These are phyloP conservation scores for Onygena corvina DNA, from an alignment of 2,329 filamentous ascomycete species.

Conservation along the genomic window DNA sequence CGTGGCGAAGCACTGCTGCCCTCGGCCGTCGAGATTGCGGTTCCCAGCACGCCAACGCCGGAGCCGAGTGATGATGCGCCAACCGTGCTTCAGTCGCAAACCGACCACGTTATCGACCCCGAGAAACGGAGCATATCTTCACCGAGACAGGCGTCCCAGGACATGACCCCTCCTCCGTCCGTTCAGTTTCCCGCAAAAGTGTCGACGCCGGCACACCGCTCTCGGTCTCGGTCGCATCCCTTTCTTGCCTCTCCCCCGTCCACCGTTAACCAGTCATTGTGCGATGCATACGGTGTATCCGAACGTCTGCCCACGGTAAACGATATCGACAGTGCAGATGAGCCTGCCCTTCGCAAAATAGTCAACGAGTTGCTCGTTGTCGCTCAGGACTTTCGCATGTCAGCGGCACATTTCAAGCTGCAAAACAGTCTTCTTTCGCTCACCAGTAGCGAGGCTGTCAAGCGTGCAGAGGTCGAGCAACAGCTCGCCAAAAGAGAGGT, in stretches of 20 bases:
- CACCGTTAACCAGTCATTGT: conserved; percentile 31
- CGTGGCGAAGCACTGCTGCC: background rate
- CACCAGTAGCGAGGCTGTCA: conserved; percentile 71
- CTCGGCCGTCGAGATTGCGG: background rate
- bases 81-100: conserved; percentile 7
- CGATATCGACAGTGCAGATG: conserved; percentile 42
- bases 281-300: conserved; percentile 32
- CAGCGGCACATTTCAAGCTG: conserved; percentile 78
- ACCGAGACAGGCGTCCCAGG: conserved; percentile 37
- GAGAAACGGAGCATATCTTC: conserved; percentile 15
- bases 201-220: conserved; percentile 28
- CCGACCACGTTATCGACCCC: conserved; percentile 11
- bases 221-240: conserved; percentile 29
- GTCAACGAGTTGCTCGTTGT: conserved; percentile 43
- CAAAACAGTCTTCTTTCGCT: conserved; percentile 76
- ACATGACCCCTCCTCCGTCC: conserved; percentile 53
- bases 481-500: conserved; percentile 83
- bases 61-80: background rate
- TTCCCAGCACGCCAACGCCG: conserved; percentile 1
- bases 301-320: conserved; percentile 38
- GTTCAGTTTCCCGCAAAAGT: conserved; percentile 39
- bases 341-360: conserved; percentile 43
- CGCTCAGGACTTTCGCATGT: conserved; percentile 61
- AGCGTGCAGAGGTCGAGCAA: conserved; percentile 79
- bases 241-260: conserved; percentile 39